Evolutionary conservation across 805 yeast species (phyloP).

Genomic region (Zygotorulaspora florentina): DNA sequence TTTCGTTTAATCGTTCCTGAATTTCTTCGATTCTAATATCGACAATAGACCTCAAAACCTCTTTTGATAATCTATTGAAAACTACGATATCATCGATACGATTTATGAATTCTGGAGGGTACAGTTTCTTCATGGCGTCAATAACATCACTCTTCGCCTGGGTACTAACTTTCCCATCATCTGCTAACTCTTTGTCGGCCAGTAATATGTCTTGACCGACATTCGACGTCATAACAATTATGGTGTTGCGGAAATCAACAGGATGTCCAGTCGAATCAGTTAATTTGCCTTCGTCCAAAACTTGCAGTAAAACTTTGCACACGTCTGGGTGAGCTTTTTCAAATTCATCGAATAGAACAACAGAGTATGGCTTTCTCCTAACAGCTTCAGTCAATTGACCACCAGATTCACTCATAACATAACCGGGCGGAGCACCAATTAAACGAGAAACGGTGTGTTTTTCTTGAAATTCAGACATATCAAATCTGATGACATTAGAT

Average conservation of each 20-base stretch:
- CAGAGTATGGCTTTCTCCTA: slow-evolving; percentile 90
- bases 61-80: slow-evolving; percentile 81
- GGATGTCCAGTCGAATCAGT: slow-evolving; percentile 95
- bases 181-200: slow-evolving; percentile 51
- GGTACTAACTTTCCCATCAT: slow-evolving; percentile 55
- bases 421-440: slow-evolving; percentile 98
- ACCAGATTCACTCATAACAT: slow-evolving; percentile 87
- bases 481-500: slow-evolving; percentile 81
- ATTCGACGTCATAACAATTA: slow-evolving; percentile 94
- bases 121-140: slow-evolving; percentile 62
- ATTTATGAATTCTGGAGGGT: slow-evolving; percentile 94
- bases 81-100: slow-evolving; percentile 92
- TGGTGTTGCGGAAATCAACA: slow-evolving; percentile 90
- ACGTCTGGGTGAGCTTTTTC: slow-evolving; percentile 97
- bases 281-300: slow-evolving; percentile 88
- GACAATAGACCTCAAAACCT: slow-evolving; percentile 71
- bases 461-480: slow-evolving; percentile 98
- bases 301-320: slow-evolving; percentile 86
- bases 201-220: slow-evolving; percentile 89
- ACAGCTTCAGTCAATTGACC: slow-evolving; percentile 97
- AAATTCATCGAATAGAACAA: slow-evolving; percentile 89
- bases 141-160: slow-evolving; percentile 54
- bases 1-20: slow-evolving; percentile 68
- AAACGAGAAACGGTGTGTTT: slow-evolving; percentile 85
- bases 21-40: slow-evolving; percentile 81